Percentiles rank a stretch among this genome's conserved stretches.
These are phyloP conservation scores for Elongisporangium anandrum DNA, from an alignment of 352 stramenopile genomes.

Conservation along the genomic window DNA sequence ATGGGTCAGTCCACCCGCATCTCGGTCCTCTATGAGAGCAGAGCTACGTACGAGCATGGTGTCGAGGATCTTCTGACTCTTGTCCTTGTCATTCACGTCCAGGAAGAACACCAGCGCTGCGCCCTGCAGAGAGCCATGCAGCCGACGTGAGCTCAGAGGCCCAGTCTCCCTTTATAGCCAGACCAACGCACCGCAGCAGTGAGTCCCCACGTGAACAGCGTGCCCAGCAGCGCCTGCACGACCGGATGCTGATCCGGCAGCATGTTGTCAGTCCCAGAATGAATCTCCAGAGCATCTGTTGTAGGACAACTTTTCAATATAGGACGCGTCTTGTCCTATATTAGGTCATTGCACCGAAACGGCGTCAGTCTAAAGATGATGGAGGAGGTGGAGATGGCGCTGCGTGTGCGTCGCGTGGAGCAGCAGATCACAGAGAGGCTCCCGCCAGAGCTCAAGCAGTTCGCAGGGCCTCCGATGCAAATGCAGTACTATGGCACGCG, in stretches of 20 bases:
- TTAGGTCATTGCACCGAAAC: not conserved
- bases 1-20: not conserved
- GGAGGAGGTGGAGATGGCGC: slow-evolving; percentile 24
- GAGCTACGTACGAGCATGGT: slow-evolving; percentile 50
- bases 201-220: slow-evolving; percentile 80
- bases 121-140: slow-evolving; percentile 36
- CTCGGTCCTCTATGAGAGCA: not conserved
- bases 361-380: not conserved
- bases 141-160: not conserved
- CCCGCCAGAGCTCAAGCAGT: slow-evolving; percentile 31
- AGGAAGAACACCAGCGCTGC: slow-evolving; percentile 80
- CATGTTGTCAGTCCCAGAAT: slow-evolving; percentile 24
- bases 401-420: slow-evolving; percentile 44
- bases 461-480: slow-evolving; percentile 44
- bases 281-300: too few species aligned
- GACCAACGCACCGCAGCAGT: slow-evolving; percentile 51
- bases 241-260: slow-evolving; percentile 73
- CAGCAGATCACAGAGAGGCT: slow-evolving; percentile 44
- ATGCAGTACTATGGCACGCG: slow-evolving; percentile 56
- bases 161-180: too few species aligned
- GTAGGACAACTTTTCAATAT: too few species aligned
- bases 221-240: slow-evolving; percentile 77
- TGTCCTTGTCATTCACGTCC: slow-evolving; percentile 67
- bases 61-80: slow-evolving; percentile 81
- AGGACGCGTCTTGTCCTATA: slow-evolving; percentile 2